These are phyloP conservation scores for Mycena venus DNA, from an alignment of 768 basidiomycete species.

Conservation along the genomic window DNA sequence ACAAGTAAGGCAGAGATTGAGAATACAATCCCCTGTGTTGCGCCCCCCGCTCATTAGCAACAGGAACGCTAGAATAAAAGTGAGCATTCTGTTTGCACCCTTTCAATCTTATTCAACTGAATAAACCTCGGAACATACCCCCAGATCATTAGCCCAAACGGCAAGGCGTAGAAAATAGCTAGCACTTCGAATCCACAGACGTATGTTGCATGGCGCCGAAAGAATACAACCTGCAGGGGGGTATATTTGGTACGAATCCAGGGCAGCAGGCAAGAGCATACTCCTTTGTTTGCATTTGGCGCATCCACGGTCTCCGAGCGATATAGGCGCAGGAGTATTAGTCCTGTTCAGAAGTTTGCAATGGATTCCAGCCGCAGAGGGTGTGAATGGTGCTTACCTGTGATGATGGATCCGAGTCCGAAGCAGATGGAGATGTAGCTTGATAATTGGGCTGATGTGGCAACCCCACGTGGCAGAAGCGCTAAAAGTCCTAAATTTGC, in stretches of 20 bases:
- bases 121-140: not conserved
- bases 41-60: not conserved
- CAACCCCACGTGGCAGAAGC: not conserved
- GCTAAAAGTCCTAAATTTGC: not conserved
- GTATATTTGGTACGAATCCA: not conserved
- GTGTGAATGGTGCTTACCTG: not conserved
- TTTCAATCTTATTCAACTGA: not conserved
- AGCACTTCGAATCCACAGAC: not conserved
- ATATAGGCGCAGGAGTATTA: not conserved
- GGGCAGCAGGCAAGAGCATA: not conserved
- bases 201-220: not conserved
- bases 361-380: too few relatives aligned
- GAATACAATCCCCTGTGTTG: not conserved
- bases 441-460: not conserved
- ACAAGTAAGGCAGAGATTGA: not conserved
- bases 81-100: not conserved
- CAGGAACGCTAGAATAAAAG: not conserved
- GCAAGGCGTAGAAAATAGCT: not conserved
- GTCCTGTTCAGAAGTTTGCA: not conserved
- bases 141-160: not conserved
- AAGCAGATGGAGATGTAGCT: not conserved
- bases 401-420: not conserved
- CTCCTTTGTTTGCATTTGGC: not conserved
- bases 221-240: not conserved
- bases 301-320: not conserved